Evolutionary conservation across 371 early-diverging fungal genomes (phyloP), one percentile per base, ranked within the genome.

Genomic region (Mucor ambiguus): DNA sequence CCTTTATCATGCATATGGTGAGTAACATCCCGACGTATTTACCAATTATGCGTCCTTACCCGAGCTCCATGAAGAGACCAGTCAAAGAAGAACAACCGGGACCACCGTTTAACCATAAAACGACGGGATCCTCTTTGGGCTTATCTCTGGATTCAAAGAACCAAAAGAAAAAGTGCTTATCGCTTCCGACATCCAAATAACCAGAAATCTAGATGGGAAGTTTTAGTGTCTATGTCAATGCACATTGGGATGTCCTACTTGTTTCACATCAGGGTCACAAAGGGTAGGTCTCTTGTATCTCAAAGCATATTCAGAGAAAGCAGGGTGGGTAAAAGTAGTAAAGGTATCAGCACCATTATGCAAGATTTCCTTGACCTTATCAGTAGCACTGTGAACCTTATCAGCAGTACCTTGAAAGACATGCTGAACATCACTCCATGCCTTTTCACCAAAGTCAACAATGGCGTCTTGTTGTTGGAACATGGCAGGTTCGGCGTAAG

Each of bases 101-200:
- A n/a, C 91, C 91, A 48, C 92, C 92, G 63, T 90, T 91, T 30
- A 92, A 71, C 92, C 92, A 92, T 20, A 92, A 80, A 9, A 92
- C 70, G 18, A 93, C 67, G 7, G 93, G 92, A 60, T 91, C 92
- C 4, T 82, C 78, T 60, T 77, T 71, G 38, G 89, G 90, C 30
- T 84, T 76, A 64, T 82, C 73, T 60, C 90, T 84, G 0, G 91
- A 87, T 74, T 92, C 92, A 79, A 93, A 93, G 84, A 93, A 93
- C 93, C 82, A 81, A 60, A 82, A 84, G 71, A 87, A 88, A 66
- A 87, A 87, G 58, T 91, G 87, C 73, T 88, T 85, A 71, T 89
- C 87, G 12, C 64, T 73, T 14, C 76, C 85, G 1, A 88, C 85
- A 69, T 93, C 93, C 46, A 93, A 76, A 74, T 93, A 95, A 18